Evolutionary conservation across 805 yeast species (phyloP), one percentile per base, ranked within the genome.

Genomic region (Cyberlindnera xylosilytica): DNA sequence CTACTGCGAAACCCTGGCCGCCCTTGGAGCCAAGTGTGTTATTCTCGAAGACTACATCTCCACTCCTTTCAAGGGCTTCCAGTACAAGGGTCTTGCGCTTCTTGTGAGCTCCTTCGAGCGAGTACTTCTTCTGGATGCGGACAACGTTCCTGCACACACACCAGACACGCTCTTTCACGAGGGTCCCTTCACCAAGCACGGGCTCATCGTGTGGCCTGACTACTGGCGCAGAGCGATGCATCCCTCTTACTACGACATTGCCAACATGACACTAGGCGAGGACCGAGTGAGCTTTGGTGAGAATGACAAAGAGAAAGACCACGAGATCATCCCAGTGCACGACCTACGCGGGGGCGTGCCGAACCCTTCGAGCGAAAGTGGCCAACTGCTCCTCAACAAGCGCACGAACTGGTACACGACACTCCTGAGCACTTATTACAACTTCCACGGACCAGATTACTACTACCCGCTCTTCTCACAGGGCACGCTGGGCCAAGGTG

Each of bases 171-270:
- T 86, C 17, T 83, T 87, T 58, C 65, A 64, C 4, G 62, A 73
- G 11, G 78, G 78, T 34, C 80, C 87, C 1, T 87, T 75, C 62
- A 49, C 54, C n/a, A 58, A 69, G 10, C 63, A 68, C 44, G 78
- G 81, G 44, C 63, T 78, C 58, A 63, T 81, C 19, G 60, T 79
- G 18, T 87, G 95, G 91, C 95, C 95, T 2, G 96, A 87, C 62
- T 87, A 80, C 61, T 87, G 96, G 96, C 76, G 82, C 60, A 73
- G 96, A 49, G 79, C 90, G 6, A 85, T 90, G 1, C 76, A 86
- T 1, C 95, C 96, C 5, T 64, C 65, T 28, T 83, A 74, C 53
- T 87, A 83, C 61, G 74, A 77, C 23, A 79, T 87, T 50, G 87
- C 87, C 0, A 85, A 78, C 2, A 66, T 79, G 10, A 51, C 64